Percentiles rank a stretch among this genome's conserved stretches.
These are phyloP conservation scores for Wickerhamomyces tratensis DNA, from an alignment of 805 yeast species.

Conservation along the genomic window DNA sequence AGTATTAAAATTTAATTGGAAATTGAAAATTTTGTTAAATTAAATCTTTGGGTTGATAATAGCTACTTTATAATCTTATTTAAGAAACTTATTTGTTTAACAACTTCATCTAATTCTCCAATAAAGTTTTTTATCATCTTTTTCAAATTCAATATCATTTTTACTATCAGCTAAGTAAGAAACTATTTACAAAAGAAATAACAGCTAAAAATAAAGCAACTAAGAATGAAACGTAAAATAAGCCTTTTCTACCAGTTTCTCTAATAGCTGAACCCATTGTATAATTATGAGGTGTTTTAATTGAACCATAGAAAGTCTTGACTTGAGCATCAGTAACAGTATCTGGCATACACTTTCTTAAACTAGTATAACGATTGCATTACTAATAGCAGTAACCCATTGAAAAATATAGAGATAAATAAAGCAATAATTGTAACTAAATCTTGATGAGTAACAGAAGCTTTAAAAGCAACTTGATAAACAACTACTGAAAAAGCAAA, in stretches of 20 bases:
- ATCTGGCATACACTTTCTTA: conserved; percentile 20
- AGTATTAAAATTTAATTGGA: too few relatives aligned
- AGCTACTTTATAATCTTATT: too few relatives aligned
- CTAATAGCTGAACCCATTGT: conserved; percentile 20
- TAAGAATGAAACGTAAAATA: conserved; percentile 6
- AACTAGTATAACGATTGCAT: conserved; percentile 25
- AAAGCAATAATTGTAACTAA: conserved; percentile 29
- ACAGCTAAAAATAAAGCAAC: too few relatives aligned
- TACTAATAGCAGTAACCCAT: conserved; percentile 30
- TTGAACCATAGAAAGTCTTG: conserved; percentile 13
- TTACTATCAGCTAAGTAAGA: too few relatives aligned
- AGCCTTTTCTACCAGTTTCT: conserved; percentile 23
- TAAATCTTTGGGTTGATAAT: too few relatives aligned
- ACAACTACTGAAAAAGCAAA: conserved; percentile 27
- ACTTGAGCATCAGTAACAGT: conserved; percentile 13
- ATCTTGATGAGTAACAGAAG: conserved; percentile 32
- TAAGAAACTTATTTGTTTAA: too few relatives aligned
- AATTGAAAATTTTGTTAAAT: too few relatives aligned
- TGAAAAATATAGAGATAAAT: conserved; percentile 22
- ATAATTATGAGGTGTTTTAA: conserved; percentile 16
- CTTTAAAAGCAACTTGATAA: conserved; percentile 27
- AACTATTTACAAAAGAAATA: too few relatives aligned
- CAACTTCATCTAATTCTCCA: too few relatives aligned
- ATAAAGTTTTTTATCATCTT: too few relatives aligned
- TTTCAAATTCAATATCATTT: too few relatives aligned